These are phyloP conservation scores for Neopestalotiopsis rosae DNA, from an alignment of 2,329 filamentous ascomycete genomes.

Conservation along the genomic window DNA sequence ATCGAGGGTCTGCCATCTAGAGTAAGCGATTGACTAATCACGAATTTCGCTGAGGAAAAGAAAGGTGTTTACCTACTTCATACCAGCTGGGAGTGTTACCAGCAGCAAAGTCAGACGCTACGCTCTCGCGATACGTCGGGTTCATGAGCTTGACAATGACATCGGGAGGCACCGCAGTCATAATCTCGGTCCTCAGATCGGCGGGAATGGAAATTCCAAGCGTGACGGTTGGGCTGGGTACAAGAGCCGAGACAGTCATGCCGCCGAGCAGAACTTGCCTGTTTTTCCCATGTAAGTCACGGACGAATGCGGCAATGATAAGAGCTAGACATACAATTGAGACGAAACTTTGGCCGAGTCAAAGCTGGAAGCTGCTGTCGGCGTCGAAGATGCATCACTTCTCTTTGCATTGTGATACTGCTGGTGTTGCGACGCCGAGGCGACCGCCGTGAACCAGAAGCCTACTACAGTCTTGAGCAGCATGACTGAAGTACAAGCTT, in stretches of 20 bases:
- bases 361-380: background rate
- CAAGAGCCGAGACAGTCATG: conserved; percentile 10
- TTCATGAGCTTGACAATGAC: conserved; percentile 18
- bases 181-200: conserved; percentile 14
- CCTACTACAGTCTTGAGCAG: background rate
- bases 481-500: background rate
- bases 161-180: conserved; percentile 14
- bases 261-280: conserved; percentile 3
- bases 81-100: conserved; percentile 19
- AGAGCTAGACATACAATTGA: background rate
- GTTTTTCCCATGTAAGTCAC: background rate
- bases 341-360: conserved; percentile 12
- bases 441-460: background rate
- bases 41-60: background rate
- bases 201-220: conserved; percentile 14
- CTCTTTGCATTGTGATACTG: conserved; percentile 10
- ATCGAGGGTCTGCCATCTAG: background rate
- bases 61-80: conserved; percentile 1
- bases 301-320: too few relatives aligned
- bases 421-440: conserved; percentile 4
- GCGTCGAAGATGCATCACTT: background rate
- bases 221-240: conserved; percentile 12
- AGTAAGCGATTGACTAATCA: background rate
- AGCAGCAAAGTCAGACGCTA: conserved; percentile 16
- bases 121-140: conserved; percentile 10